Evolutionary conservation across 495 filamentous ascomycete species (phyloP), one percentile per base, ranked within the genome.

Genomic region (Penicillium maclennaniae): DNA sequence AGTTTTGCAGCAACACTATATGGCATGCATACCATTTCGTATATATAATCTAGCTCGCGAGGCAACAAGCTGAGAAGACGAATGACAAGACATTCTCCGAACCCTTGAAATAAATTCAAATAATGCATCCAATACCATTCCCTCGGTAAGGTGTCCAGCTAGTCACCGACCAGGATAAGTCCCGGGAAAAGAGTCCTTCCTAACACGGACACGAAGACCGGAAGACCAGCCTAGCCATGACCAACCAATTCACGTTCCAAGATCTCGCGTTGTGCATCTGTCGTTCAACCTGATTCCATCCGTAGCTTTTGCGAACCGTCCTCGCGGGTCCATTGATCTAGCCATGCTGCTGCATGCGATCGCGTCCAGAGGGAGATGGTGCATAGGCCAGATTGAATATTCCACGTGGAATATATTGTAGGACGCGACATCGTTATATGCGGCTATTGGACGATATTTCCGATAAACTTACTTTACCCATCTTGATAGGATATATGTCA

Each of bases 151-250:
- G 31, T 34, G 3, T 34, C 31, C 27, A 34, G 25, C 26, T 42
- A 15, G 39, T 20, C 6, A 42, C 4, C 20, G 14, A 26, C 42
- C 42, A 26, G 19, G 31, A 39, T 39, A 20, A 49, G 39, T 40
- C 17, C 47, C 36, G 39, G 47, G 47, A n/a, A 49, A 12, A 40
- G 37, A 49, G 47, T 49, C 47, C 47, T 49, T 49, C 47, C 47
- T 49, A 41, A 40, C 23, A 26, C 14, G 37, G 47, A 37, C 6
- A 49, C 39, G 15, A 10, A 41, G 15, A 15, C 20, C 36, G 37
- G 47, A 19, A 16, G 15, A 49, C 12, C 38, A 49, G 39, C 20
- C 8, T 4, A 40, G 19, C n/a, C 6, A 19, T 4, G 19, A 7
- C 38, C 38, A 40, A 40, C 38, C 38, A 40, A 16, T n/a, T 6